Evolutionary conservation across 202 grass and related monocot genomes (phyloP), one percentile per base, ranked within the genome.

Genomic region (Cymbopogon flexuosus): DNA sequence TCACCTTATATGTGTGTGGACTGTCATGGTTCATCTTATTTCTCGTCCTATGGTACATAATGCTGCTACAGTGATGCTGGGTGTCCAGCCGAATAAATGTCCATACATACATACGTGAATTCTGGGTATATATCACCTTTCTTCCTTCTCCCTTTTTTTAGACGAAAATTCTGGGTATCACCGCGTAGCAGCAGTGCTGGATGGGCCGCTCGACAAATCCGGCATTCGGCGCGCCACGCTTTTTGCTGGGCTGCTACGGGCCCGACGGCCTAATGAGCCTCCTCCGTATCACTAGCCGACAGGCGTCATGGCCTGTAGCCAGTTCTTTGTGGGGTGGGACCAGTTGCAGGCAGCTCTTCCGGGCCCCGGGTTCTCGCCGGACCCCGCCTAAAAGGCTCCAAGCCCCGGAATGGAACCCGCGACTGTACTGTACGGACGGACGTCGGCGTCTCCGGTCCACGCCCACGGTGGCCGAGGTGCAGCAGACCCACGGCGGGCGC

Each of bases 401-500:
- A 33, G 27, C 43, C 10, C 43, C 68, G 43, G 18, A 34, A 49
- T 15, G 62, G 42, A 52, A 46, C 30, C 59, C 40, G 29, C 10
- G 5, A 51, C 15, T 16, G 45, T 15, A 7, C 29, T 8, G 75
- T 49, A 78, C 75, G 75, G 75, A 46, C 10, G 16, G 45, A 8
- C 43, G 45, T 33, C 70, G 70, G 46, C 29, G 15, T 7, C 46
- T 13, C 15, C 29, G 16, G 45, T 65, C 16, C 24, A 21, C 30
- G 79, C 19, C 73, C 35, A 22, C 66, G 6, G 73, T 35, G 66
- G 46, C 78, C 85, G 57, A 36, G 57, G 79, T 65, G 24, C 35
- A n/a, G n/a, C n/a, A n/a, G n/a, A 82, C 73, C 8, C 11, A 35
- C 9, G 33, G 3, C 37, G 29, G 11, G n/a, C 45, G 65, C 45